Evolutionary conservation across 805 yeast genomes (phyloP).

Genomic region (Candida parachauliodes): DNA sequence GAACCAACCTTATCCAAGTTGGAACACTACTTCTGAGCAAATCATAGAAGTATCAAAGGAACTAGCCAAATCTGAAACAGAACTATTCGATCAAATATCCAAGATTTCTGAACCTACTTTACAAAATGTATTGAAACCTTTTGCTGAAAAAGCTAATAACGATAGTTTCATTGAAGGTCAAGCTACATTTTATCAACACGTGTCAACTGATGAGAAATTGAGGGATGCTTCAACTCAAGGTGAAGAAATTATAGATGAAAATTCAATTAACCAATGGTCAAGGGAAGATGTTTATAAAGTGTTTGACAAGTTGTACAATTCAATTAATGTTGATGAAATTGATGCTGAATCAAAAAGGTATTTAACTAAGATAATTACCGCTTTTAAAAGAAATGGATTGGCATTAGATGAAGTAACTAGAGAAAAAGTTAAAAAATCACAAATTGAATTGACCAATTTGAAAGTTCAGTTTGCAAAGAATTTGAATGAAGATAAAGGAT

Average conservation of each 20-base stretch:
- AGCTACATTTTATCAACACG: slow-evolving; percentile 68
- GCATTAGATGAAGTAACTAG: slow-evolving; percentile 54
- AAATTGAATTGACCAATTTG: slow-evolving; percentile 56
- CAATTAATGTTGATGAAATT: slow-evolving; percentile 22
- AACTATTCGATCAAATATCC: slow-evolving; percentile 54
- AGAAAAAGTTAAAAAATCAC: slow-evolving; percentile 52
- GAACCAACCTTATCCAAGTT: slow-evolving; percentile 34
- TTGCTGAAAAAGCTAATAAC: slow-evolving; percentile 49
- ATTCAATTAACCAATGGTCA: slow-evolving; percentile 58
- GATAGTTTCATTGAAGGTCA: slow-evolving; percentile 45
- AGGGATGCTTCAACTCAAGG: slow-evolving; percentile 70
- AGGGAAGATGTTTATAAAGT: slow-evolving; percentile 54
- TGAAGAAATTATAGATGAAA: slow-evolving; percentile 53
- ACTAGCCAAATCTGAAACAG: slow-evolving; percentile 40
- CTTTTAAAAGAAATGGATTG: slow-evolving; percentile 67
- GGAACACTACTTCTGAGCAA: slow-evolving; percentile 58
- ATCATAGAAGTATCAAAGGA: slow-evolving; percentile 41
- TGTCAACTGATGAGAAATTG: slow-evolving; percentile 58
- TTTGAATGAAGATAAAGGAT: slow-evolving; percentile 68
- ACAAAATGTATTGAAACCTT: slow-evolving; percentile 53
- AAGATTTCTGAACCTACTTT: slow-evolving; percentile 46
- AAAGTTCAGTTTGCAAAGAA: slow-evolving; percentile 59
- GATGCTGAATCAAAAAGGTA: slow-evolving; percentile 56
- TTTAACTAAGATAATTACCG: slow-evolving; percentile 53
- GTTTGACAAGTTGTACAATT: slow-evolving; percentile 50